Evolutionary conservation across 805 yeast genomes (phyloP), one percentile per base, ranked within the genome.

Genomic region (Debaryomyces hansenii): DNA sequence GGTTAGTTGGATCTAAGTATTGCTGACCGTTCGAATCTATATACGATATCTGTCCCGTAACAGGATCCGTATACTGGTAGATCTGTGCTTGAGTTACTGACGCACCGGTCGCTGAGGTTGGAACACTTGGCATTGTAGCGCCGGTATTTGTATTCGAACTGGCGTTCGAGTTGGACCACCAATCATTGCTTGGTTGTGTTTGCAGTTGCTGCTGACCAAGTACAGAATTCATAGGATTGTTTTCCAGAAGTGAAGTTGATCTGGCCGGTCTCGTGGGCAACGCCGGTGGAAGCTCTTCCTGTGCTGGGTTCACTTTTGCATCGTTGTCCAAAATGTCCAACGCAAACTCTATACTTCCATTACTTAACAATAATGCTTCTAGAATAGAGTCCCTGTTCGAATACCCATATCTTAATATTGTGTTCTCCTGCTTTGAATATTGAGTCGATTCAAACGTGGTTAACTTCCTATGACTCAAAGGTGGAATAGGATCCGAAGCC

Each of bases 11-110:
- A 55, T 77, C 80, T 46, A 78, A 57, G 51, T 77, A 78, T 56
- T 84, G 87, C 55, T 85, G 90, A 2, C 85, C 85, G 38, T 78
- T 81, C 9, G 83, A 76, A 56, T 86, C 91, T 31, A 85, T 79
- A 55, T 85, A 86, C 29, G 79, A 75, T 4, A 84, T 64, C 40
- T 80, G 77, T 10, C 92, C 91, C 0, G 90, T 84, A 6, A 77
- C 69, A 2, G 90, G 90, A 55, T 86, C 91, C 16, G 84, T 74
- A 59, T 82, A 86, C 57, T 85, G 92, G 55, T 68, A 85, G 64
- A 74, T 82, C 62, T 71, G 85, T 43, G 63, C 78, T 66, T 50
- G 68, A 46, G 32, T 67, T 58, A 47, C 57, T 6, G 53, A 59
- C 9, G 57, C 67, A 49, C 49, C 42, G 43, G 41, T 41, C 44